Conservation (phyloP, 176 grass and related monocot genomes). For the Chloris gayana region DNA sequence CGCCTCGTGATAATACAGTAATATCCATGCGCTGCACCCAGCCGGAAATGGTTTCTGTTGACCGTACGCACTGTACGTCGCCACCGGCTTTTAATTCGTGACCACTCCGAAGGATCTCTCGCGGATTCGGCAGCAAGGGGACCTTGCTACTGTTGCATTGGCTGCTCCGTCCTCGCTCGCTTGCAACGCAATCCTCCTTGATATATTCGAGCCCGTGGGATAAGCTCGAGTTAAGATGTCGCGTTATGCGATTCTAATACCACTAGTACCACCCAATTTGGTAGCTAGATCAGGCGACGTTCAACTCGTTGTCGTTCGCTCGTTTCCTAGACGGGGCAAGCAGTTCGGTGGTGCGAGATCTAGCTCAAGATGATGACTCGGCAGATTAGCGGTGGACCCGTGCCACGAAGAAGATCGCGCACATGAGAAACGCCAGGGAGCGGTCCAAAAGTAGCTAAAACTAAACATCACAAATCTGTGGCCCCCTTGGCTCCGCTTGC, state of each 20-base stretch:
- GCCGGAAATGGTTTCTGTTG: constrained; percentile 6
- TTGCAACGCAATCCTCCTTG: neutral
- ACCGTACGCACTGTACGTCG: constrained; percentile 28
- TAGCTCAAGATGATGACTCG: neutral
- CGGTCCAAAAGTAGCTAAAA: constrained; percentile 39
- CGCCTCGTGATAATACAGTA: neutral
- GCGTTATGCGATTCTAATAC: constrained; percentile 11
- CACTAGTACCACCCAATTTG: neutral
- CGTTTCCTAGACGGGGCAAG: neutral
- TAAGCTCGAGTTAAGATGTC: constrained; percentile 17
- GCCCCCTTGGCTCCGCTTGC: constrained; percentile 11
- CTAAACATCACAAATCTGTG: neutral
- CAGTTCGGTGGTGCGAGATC: neutral
- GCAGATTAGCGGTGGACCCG: constrained; percentile 2
- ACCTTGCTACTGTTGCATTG: neutral
- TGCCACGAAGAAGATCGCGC: constrained; percentile 5
- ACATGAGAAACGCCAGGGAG: neutral
- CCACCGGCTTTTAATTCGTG: neutral
- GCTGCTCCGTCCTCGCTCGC: neutral
- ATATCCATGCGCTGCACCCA: constrained; percentile 7
- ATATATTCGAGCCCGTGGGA: neutral
- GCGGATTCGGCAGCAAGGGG: neutral
- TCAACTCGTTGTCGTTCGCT: neutral
- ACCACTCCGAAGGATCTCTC: neutral
- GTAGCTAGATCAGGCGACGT: neutral